Percentiles rank a stretch among this genome's conserved stretches.
Conservation (phyloP, 208 protist species). For the Leishmania martiniquensis region DNA sequence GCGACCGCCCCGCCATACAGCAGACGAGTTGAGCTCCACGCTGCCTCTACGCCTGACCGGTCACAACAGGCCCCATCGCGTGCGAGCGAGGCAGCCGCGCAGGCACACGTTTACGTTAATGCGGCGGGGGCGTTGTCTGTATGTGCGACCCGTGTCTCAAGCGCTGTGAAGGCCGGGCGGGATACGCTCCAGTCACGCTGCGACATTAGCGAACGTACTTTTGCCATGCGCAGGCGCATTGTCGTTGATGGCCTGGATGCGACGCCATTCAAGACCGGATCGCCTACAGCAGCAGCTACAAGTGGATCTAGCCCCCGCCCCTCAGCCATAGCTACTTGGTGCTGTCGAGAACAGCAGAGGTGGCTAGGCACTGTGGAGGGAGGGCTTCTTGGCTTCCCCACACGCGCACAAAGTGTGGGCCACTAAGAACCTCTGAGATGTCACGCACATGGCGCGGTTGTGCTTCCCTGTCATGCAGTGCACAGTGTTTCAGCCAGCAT, state of each 20-base stretch:
- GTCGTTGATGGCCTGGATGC: not conserved
- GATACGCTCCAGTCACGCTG: not conserved
- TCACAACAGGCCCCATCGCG: not conserved
- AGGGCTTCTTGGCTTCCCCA: not conserved
- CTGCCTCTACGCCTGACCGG: not conserved
- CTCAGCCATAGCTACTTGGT: not conserved
- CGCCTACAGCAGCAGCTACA: not conserved
- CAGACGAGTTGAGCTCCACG: not conserved
- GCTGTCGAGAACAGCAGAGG: not conserved
- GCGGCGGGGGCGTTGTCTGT: too few species aligned
- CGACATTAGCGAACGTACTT: not conserved
- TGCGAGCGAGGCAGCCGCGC: not conserved
- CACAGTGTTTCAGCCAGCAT: not conserved
- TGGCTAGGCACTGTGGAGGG: not conserved
- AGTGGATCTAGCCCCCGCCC: not conserved
- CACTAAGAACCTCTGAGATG: not conserved
- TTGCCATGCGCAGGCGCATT: not conserved
- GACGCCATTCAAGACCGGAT: not conserved
- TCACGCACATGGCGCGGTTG: not conserved
- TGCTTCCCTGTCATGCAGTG: not conserved
- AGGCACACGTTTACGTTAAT: not conserved
- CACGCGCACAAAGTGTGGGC: not conserved
- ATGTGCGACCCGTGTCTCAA: not conserved
- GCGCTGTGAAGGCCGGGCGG: not conserved
- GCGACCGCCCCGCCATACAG: too few species aligned